A percentile compares a stretch with the other conserved stretches of the same genome.
Evolutionary conservation across 257 asterid species (phyloP).

Genomic region (Misopates orontium): DNA sequence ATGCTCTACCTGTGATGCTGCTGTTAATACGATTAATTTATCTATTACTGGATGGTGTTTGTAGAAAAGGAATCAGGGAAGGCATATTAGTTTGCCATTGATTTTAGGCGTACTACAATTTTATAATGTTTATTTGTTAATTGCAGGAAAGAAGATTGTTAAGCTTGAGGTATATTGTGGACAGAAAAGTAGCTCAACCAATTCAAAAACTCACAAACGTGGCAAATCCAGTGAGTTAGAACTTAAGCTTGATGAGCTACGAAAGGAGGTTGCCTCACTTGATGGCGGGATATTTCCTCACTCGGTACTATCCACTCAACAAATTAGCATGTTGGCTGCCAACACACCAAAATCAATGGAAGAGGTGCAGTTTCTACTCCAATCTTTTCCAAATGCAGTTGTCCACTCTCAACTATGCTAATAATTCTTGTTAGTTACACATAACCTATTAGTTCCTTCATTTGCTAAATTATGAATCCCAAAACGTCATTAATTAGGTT

Average conservation of each 20-base stretch:
- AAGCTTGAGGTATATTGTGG: constrained; percentile 65
- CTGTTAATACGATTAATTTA: background rate
- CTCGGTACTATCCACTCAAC: constrained; percentile 85
- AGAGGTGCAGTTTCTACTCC: constrained; percentile 50
- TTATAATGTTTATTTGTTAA: constrained; percentile 1
- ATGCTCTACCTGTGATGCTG: constrained; percentile 20
- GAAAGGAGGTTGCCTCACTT: constrained; percentile 71
- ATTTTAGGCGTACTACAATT: constrained; percentile 2
- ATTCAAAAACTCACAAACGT: constrained; percentile 53
- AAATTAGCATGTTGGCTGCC: constrained; percentile 53
- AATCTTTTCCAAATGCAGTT: background rate
- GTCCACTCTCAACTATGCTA: no score
- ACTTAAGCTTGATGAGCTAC: constrained; percentile 76
- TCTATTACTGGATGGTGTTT: background rate
- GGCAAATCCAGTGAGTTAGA: constrained; percentile 60
- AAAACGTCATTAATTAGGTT: no score
- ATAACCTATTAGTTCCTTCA: background rate
- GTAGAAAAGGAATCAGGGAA: background rate
- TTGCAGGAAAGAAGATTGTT: constrained; percentile 67
- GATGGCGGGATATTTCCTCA: constrained; percentile 95
- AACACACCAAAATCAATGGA: constrained; percentile 63
- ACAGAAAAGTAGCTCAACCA: constrained; percentile 38
- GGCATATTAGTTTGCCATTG: background rate
- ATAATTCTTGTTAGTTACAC: background rate
- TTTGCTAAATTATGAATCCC: no score